Conservation (phyloP, 345 rosid genomes). For the Populus deltoides region DNA sequence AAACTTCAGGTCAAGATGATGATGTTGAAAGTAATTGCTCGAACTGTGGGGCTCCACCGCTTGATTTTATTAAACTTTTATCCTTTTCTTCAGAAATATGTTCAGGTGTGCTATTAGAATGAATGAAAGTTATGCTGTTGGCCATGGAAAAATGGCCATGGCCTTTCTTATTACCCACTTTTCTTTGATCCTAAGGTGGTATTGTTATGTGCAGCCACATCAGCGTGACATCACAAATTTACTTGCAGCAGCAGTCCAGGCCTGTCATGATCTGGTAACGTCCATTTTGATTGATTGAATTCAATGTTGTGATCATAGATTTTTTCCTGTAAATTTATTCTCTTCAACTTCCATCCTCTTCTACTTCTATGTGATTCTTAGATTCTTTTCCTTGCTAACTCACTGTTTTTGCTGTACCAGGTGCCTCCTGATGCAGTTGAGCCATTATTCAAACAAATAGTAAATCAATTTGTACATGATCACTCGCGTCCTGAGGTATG, state of each 20-base stretch:
- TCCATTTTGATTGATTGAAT: conserved; percentile 6
- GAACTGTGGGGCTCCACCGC: conserved; percentile 86
- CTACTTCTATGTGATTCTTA: background rate
- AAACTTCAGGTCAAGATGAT: conserved; percentile 79
- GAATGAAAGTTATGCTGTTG: background rate
- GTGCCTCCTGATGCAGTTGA: conserved; percentile 99
- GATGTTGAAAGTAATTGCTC: conserved; percentile 86
- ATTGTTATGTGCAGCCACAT: conserved; percentile 66
- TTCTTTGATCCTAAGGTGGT: background rate
- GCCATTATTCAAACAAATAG: conserved; percentile 87
- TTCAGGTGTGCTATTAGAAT: conserved; percentile 51
- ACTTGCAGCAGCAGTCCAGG: conserved; percentile 95
- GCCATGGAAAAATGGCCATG: conserved; percentile 1
- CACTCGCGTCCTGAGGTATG: conserved; percentile 86
- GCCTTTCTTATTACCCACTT: background rate
- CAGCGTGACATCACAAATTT: conserved; percentile 82
- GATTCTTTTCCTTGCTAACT: background rate
- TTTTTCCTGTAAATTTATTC: background rate
- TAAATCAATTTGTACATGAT: conserved; percentile 90
- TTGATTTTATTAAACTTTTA: conserved; percentile 72
- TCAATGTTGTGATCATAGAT: conserved; percentile 1
- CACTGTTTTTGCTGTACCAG: conserved; percentile 36
- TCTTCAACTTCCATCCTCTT: background rate
- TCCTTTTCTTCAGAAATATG: conserved; percentile 74
- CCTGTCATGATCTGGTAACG: conserved; percentile 94